Percentiles rank a stretch among this genome's conserved stretches.
Evolutionary conservation across 1,139 yeast genomes (phyloP).

Genomic region (Kodamaea ohmeri): DNA sequence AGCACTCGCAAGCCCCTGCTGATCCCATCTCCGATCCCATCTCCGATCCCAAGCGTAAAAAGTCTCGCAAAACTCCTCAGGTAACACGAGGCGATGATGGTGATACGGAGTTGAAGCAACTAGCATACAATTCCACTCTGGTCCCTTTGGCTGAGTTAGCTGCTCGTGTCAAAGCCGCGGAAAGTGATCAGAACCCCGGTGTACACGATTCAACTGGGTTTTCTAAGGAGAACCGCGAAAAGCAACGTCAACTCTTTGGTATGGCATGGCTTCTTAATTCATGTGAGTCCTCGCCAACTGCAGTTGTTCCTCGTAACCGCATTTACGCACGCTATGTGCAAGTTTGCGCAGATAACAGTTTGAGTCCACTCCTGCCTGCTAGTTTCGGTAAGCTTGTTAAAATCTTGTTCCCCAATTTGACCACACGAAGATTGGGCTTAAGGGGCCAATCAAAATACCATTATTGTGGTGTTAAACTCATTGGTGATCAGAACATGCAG

Average conservation of each 20-base stretch:
- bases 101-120: conserved; percentile 46
- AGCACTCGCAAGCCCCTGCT: background rate
- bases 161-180: conserved; percentile 45
- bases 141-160: conserved; percentile 53
- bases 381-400: conserved; percentile 83
- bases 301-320: conserved; percentile 81
- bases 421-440: conserved; percentile 82
- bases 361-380: conserved; percentile 81
- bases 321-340: conserved; percentile 79
- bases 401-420: conserved; percentile 67
- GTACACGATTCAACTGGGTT: conserved; percentile 10
- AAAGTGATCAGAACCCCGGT: conserved; percentile 26
- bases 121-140: conserved; percentile 44
- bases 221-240: conserved; percentile 41
- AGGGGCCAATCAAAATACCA: conserved; percentile 90
- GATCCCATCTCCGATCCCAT: conserved; percentile 1
- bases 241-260: conserved; percentile 75
- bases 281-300: conserved; percentile 61
- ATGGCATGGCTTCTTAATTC: conserved; percentile 74
- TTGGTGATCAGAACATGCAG: conserved; percentile 43
- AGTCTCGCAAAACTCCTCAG: conserved; percentile 29
- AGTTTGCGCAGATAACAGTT: conserved; percentile 61
- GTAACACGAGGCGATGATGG: conserved; percentile 35
- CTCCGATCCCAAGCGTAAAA: conserved; percentile 19
- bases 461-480: conserved; percentile 76